Base-by-base conservation (phyloP, 2,329 filamentous ascomycete genomes). In the Teratosphaeria pseudoeucalypti region DNA sequence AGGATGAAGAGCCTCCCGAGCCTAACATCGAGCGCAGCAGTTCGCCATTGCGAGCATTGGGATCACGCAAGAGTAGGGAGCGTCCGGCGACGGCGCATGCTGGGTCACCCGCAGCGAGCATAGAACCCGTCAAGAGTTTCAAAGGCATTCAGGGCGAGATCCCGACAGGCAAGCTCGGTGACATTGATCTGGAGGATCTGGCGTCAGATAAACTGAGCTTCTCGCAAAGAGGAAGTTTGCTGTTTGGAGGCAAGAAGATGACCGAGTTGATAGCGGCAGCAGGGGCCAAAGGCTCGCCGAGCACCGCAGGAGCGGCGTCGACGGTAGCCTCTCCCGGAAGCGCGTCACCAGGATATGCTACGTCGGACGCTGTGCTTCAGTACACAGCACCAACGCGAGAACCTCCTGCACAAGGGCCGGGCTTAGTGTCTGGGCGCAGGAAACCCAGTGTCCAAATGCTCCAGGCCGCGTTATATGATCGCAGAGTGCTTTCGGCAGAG, bases 221-320 rank as follows among this genome's bases (percentile, higher is more conserved):
- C 65, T 84, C 82, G 12, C 82, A 81, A 59, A 75, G 83, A 58
- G 83, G 83, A 57, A 85, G 82, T 71, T 76, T 85, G 70, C 71
- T 85, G 62, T 71, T 82, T 63, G 80, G 78, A 34, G 80, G 79
- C 11, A 79, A 79, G 69, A 79, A 77, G 65, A 77, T 78, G 59
- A 65, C 66, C 54, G 66, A 68, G 11, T 61, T 71, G 59, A 65
- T 71, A 52, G 60, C 62, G 3, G 10, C n/a, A n/a, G 61, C 63
- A 29, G 62, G 66, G 60, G 67, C 62, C n/a, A 62, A 64, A n/a
- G 61, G 61, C 43, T 32, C 54, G 14, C 52, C 56, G 47, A 54
- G 49, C 23, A 55, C 19, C 29, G 52, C 34, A 19, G 54, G 52
- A 29, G 58, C 49, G 37, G 56, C 57, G 19, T 47, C 58, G 16